Conservation (phyloP, 2,329 filamentous ascomycete genomes). For the Xylaria sp. region DNA sequence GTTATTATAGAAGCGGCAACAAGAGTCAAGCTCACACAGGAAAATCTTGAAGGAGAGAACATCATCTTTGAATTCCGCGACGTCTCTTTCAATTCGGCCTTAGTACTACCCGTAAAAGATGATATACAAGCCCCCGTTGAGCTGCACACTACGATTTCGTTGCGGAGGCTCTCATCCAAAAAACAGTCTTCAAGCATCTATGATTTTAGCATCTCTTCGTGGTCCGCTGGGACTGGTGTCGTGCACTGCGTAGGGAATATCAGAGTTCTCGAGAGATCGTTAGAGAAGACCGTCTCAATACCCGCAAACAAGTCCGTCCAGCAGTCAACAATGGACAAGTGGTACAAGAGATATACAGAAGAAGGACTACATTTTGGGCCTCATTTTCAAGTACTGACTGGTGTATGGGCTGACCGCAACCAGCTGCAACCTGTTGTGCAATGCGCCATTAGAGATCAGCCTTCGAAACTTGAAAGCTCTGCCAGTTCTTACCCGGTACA, state of each 20-base stretch:
- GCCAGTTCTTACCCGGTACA: constrained; percentile 1
- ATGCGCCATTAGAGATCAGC: no score
- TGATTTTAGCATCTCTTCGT: constrained; percentile 42
- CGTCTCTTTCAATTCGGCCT: not conserved
- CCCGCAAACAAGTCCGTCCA: not conserved
- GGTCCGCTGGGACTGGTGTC: constrained; percentile 16
- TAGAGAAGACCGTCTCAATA: not conserved
- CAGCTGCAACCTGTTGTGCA: no score
- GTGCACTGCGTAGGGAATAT: constrained; percentile 33
- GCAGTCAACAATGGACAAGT: constrained; percentile 8
- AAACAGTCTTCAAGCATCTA: constrained; percentile 25
- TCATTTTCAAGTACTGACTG: constrained; percentile 1
- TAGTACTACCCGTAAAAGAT: not conserved
- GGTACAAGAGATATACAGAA: constrained; percentile 6
- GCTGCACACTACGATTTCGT: constrained; percentile 36
- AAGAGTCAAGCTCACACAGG: not conserved
- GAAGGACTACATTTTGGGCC: constrained; percentile 33
- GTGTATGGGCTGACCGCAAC: not conserved
- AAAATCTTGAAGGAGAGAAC: not conserved
- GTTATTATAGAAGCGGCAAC: constrained; percentile 35
- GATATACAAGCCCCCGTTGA: constrained; percentile 12
- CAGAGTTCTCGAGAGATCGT: not conserved
- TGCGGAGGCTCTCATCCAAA: constrained; percentile 27
- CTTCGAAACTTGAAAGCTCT: no score
- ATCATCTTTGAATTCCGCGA: constrained; percentile 1